Conservation (phyloP, 768 basidiomycete species). For the Termitomyces sp. region DNA sequence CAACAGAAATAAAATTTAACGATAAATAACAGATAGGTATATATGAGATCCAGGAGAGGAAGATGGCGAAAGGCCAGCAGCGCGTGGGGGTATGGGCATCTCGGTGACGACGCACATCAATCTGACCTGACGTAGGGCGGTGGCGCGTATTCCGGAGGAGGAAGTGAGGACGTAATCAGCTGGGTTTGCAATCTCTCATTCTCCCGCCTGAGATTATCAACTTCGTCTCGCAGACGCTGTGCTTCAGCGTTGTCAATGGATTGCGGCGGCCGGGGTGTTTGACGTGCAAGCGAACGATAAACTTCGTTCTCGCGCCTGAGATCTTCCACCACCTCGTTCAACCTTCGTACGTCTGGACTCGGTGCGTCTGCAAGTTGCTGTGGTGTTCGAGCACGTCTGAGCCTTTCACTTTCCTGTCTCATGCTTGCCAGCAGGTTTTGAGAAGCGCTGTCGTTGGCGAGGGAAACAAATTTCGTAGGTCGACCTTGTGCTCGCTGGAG, state of each 20-base stretch:
- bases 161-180: not conserved
- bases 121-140: not conserved
- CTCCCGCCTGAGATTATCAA: not conserved
- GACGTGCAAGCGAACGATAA: not conserved
- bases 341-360: not conserved
- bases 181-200: not conserved
- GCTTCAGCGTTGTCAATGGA: not conserved
- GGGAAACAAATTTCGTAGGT: not conserved
- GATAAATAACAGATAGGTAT: not conserved
- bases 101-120: not conserved
- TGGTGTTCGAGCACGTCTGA: not conserved
- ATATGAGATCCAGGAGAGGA: not conserved
- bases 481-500: not conserved
- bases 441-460: constrained; percentile 1
- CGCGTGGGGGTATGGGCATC: too few species aligned
- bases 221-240: not conserved
- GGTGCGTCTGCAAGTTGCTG: not conserved
- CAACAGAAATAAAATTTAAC: not conserved
- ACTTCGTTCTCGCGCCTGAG: constrained; percentile 10
- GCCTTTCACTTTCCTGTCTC: constrained; percentile 6
- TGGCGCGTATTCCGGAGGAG: not conserved
- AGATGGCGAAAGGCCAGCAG: not conserved
- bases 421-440: constrained; percentile 6
- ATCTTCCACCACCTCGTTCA: constrained; percentile 5
- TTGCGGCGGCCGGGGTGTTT: not conserved